phyloP scores from a whole-genome alignment of 257 asterid species.

The Henckelia pumila region DNA sequence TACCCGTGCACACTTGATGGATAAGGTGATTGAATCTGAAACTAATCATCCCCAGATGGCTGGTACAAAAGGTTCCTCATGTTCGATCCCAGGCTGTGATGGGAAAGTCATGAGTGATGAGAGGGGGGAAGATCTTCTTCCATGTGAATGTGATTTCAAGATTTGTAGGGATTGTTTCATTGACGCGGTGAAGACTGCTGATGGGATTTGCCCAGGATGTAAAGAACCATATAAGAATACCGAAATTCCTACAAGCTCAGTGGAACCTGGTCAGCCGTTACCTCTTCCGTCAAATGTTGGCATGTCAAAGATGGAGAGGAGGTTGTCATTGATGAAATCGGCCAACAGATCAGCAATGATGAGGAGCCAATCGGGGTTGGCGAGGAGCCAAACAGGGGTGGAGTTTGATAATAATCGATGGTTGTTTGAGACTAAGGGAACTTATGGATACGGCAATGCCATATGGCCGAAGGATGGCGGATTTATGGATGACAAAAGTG shows the following conservation, averaged over 20 bases:
- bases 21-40: conserved; percentile 88
- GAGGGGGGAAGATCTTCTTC: conserved; percentile 38
- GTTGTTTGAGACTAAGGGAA: conserved; percentile 62
- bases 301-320: conserved; percentile 45
- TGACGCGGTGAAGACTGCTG: conserved; percentile 48
- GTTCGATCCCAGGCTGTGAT: conserved; percentile 47
- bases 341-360: background rate
- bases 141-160: conserved; percentile 60
- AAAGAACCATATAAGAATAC: conserved; percentile 49
- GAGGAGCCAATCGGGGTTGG: conserved; percentile 33
- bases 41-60: conserved; percentile 47
- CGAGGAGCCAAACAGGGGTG: conserved; percentile 52
- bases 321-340: conserved; percentile 50
- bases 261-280: conserved; percentile 31
- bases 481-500: conserved; percentile 34
- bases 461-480: conserved; percentile 55
- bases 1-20: conserved; percentile 94
- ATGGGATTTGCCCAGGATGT: conserved; percentile 52
- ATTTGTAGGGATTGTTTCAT: conserved; percentile 53
- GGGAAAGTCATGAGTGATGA: conserved; percentile 47
- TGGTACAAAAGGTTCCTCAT: conserved; percentile 37
- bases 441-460: conserved; percentile 68
- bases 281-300: conserved; percentile 40
- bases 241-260: conserved; percentile 39
- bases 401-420: conserved; percentile 67